Conservation (phyloP, 352 stramenopile species). For the Aphanomyces invadans region DNA sequence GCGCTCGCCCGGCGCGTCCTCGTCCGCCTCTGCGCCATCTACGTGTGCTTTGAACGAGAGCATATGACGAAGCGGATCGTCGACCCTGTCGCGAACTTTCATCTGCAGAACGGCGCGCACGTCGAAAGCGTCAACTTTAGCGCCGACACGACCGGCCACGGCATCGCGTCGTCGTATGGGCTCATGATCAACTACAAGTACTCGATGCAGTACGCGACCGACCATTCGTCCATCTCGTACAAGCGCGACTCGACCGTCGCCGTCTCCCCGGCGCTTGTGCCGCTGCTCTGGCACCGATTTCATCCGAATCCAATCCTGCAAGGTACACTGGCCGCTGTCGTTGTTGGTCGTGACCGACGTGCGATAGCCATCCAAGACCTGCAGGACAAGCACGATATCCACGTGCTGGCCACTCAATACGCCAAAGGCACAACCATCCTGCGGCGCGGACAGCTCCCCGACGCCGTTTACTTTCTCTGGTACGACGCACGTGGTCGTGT, state of each 20-base stretch:
- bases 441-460: conserved; percentile 51
- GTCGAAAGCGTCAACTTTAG: conserved; percentile 82
- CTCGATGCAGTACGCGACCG: conserved; percentile 62
- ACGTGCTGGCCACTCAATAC: conserved; percentile 65
- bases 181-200: conserved; percentile 88
- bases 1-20: conserved; percentile 5
- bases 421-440: conserved; percentile 53
- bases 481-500: conserved; percentile 27
- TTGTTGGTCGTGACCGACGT: too few relatives aligned
- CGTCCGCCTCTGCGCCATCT: conserved; percentile 25
- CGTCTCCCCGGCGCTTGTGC: conserved; percentile 44
- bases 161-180: conserved; percentile 39
- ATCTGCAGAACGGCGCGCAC: conserved; percentile 77
- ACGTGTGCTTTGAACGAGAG: conserved; percentile 74
- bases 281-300: conserved; percentile 40
- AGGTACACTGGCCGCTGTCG: too few relatives aligned
- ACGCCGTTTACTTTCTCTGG: conserved; percentile 75
- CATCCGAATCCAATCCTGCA: conserved; percentile 48
- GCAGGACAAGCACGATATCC: conserved; percentile 41
- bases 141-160: conserved; percentile 46
- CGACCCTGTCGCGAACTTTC: conserved; percentile 77
- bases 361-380: conserved; percentile 48
- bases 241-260: conserved; percentile 61
- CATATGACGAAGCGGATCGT: conserved; percentile 54
- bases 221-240: conserved; percentile 71